phyloP scores from a whole-genome alignment of 192 early-diverging fungal species.

The Coemansia sp. region DNA sequence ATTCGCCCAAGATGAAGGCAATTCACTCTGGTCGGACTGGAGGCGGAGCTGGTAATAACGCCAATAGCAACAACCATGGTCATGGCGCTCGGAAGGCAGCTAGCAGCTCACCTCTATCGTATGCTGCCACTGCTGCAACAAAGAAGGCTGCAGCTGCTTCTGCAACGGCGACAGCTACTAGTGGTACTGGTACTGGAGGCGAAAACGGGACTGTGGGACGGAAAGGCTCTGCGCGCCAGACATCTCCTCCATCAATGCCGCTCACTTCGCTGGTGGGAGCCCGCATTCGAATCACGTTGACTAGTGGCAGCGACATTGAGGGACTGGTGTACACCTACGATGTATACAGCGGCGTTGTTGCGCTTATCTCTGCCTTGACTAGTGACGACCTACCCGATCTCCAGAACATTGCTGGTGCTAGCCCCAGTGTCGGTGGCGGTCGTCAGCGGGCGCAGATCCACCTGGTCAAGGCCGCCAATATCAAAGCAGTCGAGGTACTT shows the following conservation, averaged over 20 bases:
- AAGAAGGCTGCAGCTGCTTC: conserved; percentile 19
- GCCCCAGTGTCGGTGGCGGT: conserved; percentile 7
- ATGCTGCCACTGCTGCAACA: conserved; percentile 41
- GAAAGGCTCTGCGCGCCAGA: conserved; percentile 14
- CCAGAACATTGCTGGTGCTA: conserved; percentile 3
- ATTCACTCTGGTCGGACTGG: conserved; percentile 13
- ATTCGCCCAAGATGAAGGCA: conserved; percentile 45
- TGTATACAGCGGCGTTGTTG: conserved; percentile 50
- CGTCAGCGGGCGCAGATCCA: conserved; percentile 20
- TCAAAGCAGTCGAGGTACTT: conserved; percentile 27
- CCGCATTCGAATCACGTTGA: conserved; percentile 23
- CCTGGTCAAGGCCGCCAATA: conserved; percentile 35
- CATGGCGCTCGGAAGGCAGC: conserved; percentile 1
- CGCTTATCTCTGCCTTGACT: conserved; percentile 23
- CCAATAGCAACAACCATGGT: conserved; percentile 8
- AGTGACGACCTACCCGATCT: conserved; percentile 5
- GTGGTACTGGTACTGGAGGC: background rate
- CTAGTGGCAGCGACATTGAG: conserved; percentile 28
- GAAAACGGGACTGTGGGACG: conserved; percentile 19
- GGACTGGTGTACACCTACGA: conserved; percentile 47
- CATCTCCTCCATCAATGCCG: conserved; percentile 13
- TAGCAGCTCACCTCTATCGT: conserved; percentile 24
- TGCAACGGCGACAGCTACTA: background rate
- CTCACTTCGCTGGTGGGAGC: conserved; percentile 37
- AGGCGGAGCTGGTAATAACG: background rate